Conservation (phyloP, 2,329 filamentous ascomycete species). For the Akanthomyces dipterigenus region DNA sequence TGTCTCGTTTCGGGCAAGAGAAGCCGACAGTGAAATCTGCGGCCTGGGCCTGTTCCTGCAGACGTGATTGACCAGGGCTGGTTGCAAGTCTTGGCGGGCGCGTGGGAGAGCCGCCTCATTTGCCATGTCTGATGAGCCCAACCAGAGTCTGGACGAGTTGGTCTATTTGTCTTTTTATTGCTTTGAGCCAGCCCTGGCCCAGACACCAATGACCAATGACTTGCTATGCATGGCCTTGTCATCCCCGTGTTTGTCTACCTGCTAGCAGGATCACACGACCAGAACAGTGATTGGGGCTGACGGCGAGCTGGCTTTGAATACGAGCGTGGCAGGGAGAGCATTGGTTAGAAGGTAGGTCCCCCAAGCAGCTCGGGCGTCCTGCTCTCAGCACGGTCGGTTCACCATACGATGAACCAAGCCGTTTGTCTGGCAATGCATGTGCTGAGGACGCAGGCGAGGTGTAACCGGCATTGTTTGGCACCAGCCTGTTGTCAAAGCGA, state of each 20-base stretch:
- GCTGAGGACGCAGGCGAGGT: neutral
- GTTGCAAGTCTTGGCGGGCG: neutral
- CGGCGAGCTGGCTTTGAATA: neutral
- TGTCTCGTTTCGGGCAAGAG: neutral
- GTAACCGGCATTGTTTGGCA: neutral
- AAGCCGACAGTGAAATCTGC: neutral
- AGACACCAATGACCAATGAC: neutral
- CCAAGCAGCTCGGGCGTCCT: neutral
- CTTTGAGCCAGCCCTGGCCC: neutral
- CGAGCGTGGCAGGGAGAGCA: neutral
- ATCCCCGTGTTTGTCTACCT: neutral
- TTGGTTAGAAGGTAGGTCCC: neutral
- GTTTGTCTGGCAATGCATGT: neutral
- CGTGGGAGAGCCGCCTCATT: neutral
- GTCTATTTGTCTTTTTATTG: too few species aligned
- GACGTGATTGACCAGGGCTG: neutral
- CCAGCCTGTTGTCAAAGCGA: neutral
- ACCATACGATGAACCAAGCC: neutral
- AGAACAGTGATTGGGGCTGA: neutral
- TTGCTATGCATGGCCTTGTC: neutral
- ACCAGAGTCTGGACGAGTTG: neutral
- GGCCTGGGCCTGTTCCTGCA: neutral
- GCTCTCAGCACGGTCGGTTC: neutral
- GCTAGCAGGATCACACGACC: neutral
- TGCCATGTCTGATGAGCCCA: neutral